Evolutionary conservation across 2,329 filamentous ascomycete genomes (phyloP).

Genomic region (Neofusicoccum cordaticola): DNA sequence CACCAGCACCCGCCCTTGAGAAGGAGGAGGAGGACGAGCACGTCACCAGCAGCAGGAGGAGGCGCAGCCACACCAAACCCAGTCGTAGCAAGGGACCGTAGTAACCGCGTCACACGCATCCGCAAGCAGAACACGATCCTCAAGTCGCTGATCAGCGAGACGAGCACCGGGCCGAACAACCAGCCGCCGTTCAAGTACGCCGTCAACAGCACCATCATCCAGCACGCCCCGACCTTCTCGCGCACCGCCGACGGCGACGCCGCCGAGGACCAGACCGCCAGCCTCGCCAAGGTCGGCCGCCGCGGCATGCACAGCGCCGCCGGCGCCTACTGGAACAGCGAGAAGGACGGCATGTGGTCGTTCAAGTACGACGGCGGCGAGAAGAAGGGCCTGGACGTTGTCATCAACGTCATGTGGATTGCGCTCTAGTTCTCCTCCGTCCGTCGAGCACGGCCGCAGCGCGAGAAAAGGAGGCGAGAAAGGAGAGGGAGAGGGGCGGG

Average conservation of each 20-base stretch:
- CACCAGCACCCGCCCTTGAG: slow-evolving; percentile 4
- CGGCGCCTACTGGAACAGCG: slow-evolving; percentile 86
- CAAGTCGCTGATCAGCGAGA: slow-evolving; percentile 73
- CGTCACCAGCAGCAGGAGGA: too few relatives aligned
- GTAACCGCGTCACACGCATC: neutral
- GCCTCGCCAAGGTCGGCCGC: slow-evolving; percentile 72
- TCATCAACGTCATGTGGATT: slow-evolving; percentile 67
- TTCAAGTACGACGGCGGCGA: slow-evolving; percentile 71
- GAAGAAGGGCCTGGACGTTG: slow-evolving; percentile 52
- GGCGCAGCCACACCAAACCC: too few relatives aligned
- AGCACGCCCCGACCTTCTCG: slow-evolving; percentile 59
- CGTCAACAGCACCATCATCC: slow-evolving; percentile 97
- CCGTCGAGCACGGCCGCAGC: too few relatives aligned
- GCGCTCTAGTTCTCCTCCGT: slow-evolving; percentile 49
- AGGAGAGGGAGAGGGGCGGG: neutral
- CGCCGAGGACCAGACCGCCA: slow-evolving; percentile 54
- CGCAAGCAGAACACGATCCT: slow-evolving; percentile 67
- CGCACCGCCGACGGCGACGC: slow-evolving; percentile 40
- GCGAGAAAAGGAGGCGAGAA: neutral
- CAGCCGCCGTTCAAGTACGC: slow-evolving; percentile 83
- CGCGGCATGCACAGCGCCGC: slow-evolving; percentile 88
- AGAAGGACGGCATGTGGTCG: slow-evolving; percentile 86
- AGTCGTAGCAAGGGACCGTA: neutral
- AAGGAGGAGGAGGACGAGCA: too few relatives aligned
- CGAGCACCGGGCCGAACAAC: slow-evolving; percentile 56